A percentile compares a stretch with the other conserved stretches of the same genome.
Evolutionary conservation across 768 basidiomycete species (phyloP).

Genomic region (Podaxis pistillaris): DNA sequence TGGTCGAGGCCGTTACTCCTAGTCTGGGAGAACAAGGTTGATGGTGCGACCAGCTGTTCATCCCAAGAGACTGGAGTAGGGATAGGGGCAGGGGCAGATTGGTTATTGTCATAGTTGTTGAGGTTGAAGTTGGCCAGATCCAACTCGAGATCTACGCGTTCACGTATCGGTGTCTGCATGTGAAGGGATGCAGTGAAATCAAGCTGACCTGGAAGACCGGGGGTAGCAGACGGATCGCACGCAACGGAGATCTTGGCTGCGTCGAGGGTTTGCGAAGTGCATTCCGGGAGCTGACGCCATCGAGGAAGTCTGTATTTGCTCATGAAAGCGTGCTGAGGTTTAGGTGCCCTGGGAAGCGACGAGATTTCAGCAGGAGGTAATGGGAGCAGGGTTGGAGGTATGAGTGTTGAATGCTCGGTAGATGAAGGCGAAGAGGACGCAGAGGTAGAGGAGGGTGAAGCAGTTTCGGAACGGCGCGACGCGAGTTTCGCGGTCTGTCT

Average conservation of each 20-base stretch:
- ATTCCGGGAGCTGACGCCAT: neutral
- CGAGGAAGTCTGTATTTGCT: neutral
- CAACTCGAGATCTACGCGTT: neutral
- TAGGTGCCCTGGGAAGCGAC: neutral
- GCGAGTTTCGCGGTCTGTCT: neutral
- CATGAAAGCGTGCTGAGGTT: neutral
- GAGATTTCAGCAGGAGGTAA: neutral
- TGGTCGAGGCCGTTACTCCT: neutral
- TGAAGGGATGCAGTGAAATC: neutral
- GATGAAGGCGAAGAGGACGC: neutral
- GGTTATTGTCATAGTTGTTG: neutral
- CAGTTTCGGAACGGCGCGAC: neutral
- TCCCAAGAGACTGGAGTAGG: neutral
- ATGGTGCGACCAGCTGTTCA: neutral
- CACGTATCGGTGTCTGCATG: neutral
- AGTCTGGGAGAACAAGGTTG: neutral
- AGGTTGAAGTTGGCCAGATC: neutral
- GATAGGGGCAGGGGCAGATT: neutral
- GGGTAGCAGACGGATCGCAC: neutral
- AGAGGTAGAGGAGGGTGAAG: neutral
- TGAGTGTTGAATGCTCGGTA: no score
- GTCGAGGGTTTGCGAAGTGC: neutral
- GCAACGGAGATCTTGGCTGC: neutral
- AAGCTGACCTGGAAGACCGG: neutral
- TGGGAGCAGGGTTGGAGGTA: neutral